Percentiles rank a stretch among this genome's conserved stretches.
phyloP scores from a whole-genome alignment of 768 basidiomycete species.

The Agaricus blazei region DNA sequence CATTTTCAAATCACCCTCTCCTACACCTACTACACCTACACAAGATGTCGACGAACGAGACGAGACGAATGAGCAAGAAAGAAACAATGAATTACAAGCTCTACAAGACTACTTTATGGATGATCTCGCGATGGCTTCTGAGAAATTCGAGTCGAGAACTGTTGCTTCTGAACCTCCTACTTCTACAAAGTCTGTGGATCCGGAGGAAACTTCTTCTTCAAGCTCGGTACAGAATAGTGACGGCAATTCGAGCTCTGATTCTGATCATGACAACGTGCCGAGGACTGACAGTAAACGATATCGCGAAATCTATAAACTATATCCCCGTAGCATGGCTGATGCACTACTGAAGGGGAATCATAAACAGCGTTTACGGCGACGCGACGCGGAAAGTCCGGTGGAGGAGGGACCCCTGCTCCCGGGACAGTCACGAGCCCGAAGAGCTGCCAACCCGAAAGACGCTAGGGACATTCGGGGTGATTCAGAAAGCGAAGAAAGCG shows the following conservation, averaged over 20 bases:
- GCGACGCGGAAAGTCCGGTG: slow-evolving; percentile 5
- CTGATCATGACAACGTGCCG: not conserved
- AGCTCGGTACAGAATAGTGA: not conserved
- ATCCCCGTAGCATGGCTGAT: slow-evolving; percentile 5
- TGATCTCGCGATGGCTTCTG: not conserved
- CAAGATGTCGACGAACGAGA: too few relatives aligned
- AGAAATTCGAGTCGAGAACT: not conserved
- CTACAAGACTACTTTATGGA: slow-evolving; percentile 9
- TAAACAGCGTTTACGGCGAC: not conserved
- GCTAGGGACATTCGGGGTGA: slow-evolving; percentile 51
- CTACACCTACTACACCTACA: not conserved
- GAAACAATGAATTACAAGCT: not conserved
- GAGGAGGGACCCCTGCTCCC: slow-evolving; percentile 40
- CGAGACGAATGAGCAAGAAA: not conserved
- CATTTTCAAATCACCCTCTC: not conserved
- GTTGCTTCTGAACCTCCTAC: not conserved
- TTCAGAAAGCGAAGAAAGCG: slow-evolving; percentile 42
- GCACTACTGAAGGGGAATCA: slow-evolving; percentile 2
- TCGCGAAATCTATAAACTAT: slow-evolving; percentile 8
- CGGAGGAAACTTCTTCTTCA: not conserved
- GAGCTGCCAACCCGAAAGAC: slow-evolving; percentile 24
- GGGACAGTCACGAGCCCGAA: slow-evolving; percentile 44
- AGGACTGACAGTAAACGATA: not conserved
- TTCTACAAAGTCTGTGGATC: not conserved
- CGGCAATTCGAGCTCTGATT: not conserved